These are phyloP conservation scores for Citrullus colocynthis DNA, from an alignment of 306 rosid species.

Conservation along the genomic window DNA sequence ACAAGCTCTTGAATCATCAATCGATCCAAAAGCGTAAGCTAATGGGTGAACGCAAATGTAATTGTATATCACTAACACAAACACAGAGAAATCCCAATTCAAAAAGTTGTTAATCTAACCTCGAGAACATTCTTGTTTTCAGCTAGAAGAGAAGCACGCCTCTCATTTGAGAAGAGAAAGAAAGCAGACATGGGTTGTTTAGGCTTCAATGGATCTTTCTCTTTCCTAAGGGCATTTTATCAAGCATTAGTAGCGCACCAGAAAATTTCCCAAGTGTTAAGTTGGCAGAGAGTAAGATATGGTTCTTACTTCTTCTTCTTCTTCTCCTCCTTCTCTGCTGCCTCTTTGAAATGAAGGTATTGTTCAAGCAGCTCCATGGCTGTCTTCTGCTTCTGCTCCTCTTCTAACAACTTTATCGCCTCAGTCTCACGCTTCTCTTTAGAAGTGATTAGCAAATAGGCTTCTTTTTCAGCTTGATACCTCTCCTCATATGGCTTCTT, in stretches of 20 bases:
- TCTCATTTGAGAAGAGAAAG: slow-evolving; percentile 60
- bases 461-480: slow-evolving; percentile 59
- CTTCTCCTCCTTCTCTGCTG: slow-evolving; percentile 45
- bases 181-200: slow-evolving; percentile 82
- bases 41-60: too few species aligned
- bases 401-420: slow-evolving; percentile 80
- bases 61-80: neutral
- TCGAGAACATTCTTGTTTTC: slow-evolving; percentile 49
- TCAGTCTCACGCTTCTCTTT: slow-evolving; percentile 78
- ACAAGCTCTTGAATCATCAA: too few species aligned
- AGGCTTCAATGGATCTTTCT: slow-evolving; percentile 86
- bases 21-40: too few species aligned
- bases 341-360: slow-evolving; percentile 70
- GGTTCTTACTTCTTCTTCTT: slow-evolving; percentile 14
- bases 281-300: neutral
- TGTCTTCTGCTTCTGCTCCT: slow-evolving; percentile 69
- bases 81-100: neutral
- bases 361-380: slow-evolving; percentile 95
- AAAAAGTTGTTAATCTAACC: slow-evolving; percentile 16
- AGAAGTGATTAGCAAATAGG: slow-evolving; percentile 42
- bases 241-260: neutral
- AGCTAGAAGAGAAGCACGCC: slow-evolving; percentile 46
- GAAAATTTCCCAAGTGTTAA: neutral
- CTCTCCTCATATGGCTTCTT: slow-evolving; percentile 79
- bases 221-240: slow-evolving; percentile 37